Base-by-base conservation (phyloP, 2,329 filamentous ascomycete genomes). In the Coleophoma cylindrospora region DNA sequence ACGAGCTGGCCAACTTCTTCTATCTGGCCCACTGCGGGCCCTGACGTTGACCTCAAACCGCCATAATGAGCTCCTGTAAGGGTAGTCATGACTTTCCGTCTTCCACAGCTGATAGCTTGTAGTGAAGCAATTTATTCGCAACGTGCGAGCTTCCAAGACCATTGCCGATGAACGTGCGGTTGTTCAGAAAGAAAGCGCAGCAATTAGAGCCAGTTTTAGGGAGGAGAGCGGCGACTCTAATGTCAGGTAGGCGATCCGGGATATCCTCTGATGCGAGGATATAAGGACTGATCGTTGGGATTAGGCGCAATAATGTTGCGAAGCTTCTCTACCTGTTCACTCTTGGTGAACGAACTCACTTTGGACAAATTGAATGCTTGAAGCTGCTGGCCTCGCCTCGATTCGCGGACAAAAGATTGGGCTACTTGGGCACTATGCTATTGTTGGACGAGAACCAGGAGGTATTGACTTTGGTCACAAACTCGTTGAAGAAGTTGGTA, bases 41-140 rank as follows among this genome's bases (percentile, higher is more conserved):
- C 50, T 49, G 45, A 58, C 49, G 36, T 38, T 38, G 36, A 38
- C 36, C 36, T 38, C 11, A 38, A 38, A 50, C 49, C 54, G 55
- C 55, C 54, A 64, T 46, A 40, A 67, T 67, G 65, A 66, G 64
- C 56, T 67, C 65, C 48, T 58, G 65, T 66, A 58, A 57, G 60
- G 37, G 40, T 43, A 22, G 45, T 51, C 45, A 40, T 47, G 49
- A 37, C 50, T 47, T 52, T 53, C 55, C 48, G 38, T 45, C 3
- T 37, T 52, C 15, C 38, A 45, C 43, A 37, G 41, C 58, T 63
- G 37, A 62, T 52, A 33, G 33, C 38, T 51, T 50, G 50, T 57
- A 97, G 94, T 99, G 70, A 99, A 99, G 76, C 94, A 97, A 75
- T 99, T 99, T 74, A 99, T 99, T 72, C 91, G 94, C 68, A 97